Conservation (phyloP, 1,284 basidiomycete species). For the Cutaneotrichosporon spelunceum region DNA sequence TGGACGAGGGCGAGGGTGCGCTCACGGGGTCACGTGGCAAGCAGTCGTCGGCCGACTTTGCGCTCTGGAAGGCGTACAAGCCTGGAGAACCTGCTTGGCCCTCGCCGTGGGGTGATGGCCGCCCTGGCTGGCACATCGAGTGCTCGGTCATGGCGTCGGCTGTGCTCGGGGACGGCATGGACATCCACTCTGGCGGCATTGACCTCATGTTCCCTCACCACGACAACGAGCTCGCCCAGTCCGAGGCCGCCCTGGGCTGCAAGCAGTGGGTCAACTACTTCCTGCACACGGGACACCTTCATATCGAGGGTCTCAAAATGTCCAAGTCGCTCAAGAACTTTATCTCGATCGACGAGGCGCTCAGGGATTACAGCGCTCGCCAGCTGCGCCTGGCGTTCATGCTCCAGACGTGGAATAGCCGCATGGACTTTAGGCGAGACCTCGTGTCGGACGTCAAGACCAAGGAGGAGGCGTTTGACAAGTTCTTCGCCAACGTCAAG, state of each 20-base stretch:
- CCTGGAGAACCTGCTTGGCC: constrained; percentile 97
- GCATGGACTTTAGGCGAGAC: constrained; percentile 91
- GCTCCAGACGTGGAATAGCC: constrained; percentile 84
- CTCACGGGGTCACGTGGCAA: constrained; percentile 64
- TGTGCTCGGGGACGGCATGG: constrained; percentile 87
- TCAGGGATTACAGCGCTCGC: constrained; percentile 76
- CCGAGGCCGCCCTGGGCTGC: constrained; percentile 93
- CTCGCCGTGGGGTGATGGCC: constrained; percentile 93
- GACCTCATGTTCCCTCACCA: constrained; percentile 99
- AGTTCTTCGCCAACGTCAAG: constrained; percentile 87
- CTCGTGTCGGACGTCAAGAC: constrained; percentile 79
- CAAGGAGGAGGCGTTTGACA: constrained; percentile 84
- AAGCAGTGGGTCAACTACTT: constrained; percentile 98
- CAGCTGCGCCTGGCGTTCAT: constrained; percentile 94
- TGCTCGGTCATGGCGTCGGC: constrained; percentile 98
- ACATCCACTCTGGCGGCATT: constrained; percentile 96
- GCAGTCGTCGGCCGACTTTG: constrained; percentile 72
- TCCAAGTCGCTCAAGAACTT: constrained; percentile 99
- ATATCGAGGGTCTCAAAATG: constrained; percentile 99
- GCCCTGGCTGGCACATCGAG: constrained; percentile 99
- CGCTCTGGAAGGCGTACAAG: constrained; percentile 96
- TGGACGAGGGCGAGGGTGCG: constrained; percentile 93
- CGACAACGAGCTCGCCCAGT: constrained; percentile 98
- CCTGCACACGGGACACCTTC: constrained; percentile 95
- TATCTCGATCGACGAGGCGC: constrained; percentile 92